Base-by-base conservation (phyloP, 257 asterid genomes). In the Solanum clarkiae region DNA sequence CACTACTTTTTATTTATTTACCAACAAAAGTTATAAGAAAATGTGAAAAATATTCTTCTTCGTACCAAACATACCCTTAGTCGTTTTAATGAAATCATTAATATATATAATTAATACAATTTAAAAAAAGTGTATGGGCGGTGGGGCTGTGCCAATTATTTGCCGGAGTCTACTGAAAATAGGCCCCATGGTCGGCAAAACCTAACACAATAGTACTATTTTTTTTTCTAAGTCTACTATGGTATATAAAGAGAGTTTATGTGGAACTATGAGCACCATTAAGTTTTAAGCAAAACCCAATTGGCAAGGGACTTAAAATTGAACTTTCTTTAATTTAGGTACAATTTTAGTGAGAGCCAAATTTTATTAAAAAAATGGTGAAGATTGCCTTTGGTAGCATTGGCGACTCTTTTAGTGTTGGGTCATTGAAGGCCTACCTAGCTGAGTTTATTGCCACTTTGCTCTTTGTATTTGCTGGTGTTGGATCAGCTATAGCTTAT, bases 381-480 rank as follows among this genome's bases (percentile, higher is more conserved):
- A 93, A 91, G 91, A 88, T 93, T 59, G 80, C 88, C 47, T 85
- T 91, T 80, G 97, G 97, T 24, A 91, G 94, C 88, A 40, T 91
- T 85, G 95, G 97, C 51, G 97, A 94, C 89, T 92, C 96, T 10
- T 89, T 92, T 4, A 90, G 93, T 29, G 88, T 82, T 8, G 86
- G 88, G 0, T 89, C 96, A 5, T 49, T 93, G 22, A 91, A 92
- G 90, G 72, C 91, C 0, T 92, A 93, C 60, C 68, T 91, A n/a
- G 86, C 97, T 26, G 97, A 93, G 86, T 92, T 93, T 71, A 91
- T 93, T 82, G 96, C 97, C 83, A 93, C 94, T 18, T 92, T 93
- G 59, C 93, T 92, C 71, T 92, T 93, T 54, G 94, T 93, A 79
- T 92, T 93, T 59, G 97, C 96, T n/a, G 97, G 97, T n/a, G 96